phyloP scores from a whole-genome alignment of 495 filamentous ascomycete species.

The Podospora conica region DNA sequence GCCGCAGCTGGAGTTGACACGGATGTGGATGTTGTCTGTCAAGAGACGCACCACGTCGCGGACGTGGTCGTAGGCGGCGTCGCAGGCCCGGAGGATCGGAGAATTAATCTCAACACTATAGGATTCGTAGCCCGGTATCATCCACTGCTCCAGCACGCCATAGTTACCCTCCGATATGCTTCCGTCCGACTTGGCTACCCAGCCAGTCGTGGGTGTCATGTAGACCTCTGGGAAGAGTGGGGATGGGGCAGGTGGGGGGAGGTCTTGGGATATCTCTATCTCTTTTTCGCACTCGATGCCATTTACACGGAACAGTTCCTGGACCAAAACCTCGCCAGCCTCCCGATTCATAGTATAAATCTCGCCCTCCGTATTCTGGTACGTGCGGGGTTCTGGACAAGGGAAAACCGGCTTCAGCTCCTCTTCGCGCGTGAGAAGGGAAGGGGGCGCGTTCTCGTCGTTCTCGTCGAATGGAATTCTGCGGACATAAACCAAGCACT shows the following conservation, averaged over 20 bases:
- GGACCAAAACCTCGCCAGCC: background rate
- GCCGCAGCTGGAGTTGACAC: background rate
- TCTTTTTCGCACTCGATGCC: background rate
- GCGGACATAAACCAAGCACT: constrained; percentile 15
- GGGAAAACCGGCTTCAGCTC: background rate
- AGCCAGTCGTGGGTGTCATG: background rate
- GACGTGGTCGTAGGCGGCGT: background rate
- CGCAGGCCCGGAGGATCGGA: background rate
- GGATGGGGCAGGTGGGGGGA: background rate
- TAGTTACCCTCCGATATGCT: background rate
- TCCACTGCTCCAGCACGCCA: background rate
- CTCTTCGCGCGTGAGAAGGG: background rate
- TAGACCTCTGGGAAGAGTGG: background rate
- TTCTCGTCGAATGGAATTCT: background rate
- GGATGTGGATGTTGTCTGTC: background rate
- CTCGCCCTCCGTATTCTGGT: too few relatives aligned
- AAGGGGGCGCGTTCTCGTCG: background rate
- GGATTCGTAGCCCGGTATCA: background rate
- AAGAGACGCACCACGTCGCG: background rate
- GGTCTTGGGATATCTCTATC: background rate
- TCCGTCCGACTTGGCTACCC: background rate
- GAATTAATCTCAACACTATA: background rate
- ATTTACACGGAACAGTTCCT: background rate
- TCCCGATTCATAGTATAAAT: too few relatives aligned
- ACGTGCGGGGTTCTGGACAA: background rate